Conservation (phyloP, 768 basidiomycete species). For the Lactarius deliciosus region DNA sequence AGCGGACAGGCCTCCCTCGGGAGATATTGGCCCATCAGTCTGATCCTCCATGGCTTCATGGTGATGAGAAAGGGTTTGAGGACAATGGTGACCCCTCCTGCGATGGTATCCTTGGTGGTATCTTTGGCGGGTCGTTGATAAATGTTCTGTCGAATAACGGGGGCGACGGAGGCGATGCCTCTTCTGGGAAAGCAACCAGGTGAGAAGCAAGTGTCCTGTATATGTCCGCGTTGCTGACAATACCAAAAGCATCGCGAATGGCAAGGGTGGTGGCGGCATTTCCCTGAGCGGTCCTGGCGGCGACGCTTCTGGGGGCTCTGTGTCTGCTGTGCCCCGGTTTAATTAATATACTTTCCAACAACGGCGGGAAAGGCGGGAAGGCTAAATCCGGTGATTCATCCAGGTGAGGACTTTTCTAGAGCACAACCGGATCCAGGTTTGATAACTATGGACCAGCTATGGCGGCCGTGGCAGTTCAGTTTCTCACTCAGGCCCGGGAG, state of each 20-base stretch:
- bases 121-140: slow-evolving; percentile 29
- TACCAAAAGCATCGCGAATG: slow-evolving; percentile 2
- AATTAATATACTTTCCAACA: slow-evolving; percentile 38
- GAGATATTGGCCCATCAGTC: not conserved
- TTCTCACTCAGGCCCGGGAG: slow-evolving; percentile 20
- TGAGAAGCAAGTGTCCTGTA: not conserved
- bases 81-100: not conserved
- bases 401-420: slow-evolving; percentile 5
- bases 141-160: slow-evolving; percentile 38
- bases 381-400: slow-evolving; percentile 19
- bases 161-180: slow-evolving; percentile 32
- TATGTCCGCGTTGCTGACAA: not conserved
- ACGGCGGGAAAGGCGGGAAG: slow-evolving; percentile 30
- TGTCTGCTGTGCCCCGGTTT: slow-evolving; percentile 24
- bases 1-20: slow-evolving; percentile 3
- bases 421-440: not conserved
- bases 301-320: slow-evolving; percentile 27
- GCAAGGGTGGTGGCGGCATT: slow-evolving; percentile 3
- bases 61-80: not conserved
- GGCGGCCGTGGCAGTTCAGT: slow-evolving; percentile 8
- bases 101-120: slow-evolving; percentile 1
- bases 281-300: slow-evolving; percentile 22
- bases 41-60: not conserved
- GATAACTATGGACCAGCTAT: not conserved
- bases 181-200: slow-evolving; percentile 30